phyloP scores from a whole-genome alignment of 78 protist genomes.

The Dictyostelium purpureum region DNA sequence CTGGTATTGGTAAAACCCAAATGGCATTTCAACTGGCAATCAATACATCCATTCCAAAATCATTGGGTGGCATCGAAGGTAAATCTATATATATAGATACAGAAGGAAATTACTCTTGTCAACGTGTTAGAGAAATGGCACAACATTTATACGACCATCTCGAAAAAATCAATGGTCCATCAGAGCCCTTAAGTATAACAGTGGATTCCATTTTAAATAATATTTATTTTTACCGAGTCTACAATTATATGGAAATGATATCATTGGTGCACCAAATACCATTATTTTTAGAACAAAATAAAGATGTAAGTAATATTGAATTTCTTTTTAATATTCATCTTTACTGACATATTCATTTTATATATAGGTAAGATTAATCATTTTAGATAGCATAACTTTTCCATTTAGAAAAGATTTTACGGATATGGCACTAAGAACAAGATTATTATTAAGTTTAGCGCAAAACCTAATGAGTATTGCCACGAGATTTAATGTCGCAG shows the following conservation, averaged over 20 bases:
- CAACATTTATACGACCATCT: slow-evolving; percentile 17
- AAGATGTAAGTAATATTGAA: slow-evolving; percentile 2
- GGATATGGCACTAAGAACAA: slow-evolving; percentile 56
- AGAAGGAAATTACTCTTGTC: slow-evolving; percentile 83
- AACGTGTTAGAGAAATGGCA: slow-evolving; percentile 81
- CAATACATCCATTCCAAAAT: slow-evolving; percentile 54
- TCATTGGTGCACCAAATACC: slow-evolving; percentile 72
- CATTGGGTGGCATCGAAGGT: slow-evolving; percentile 82
- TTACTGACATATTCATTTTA: too few species aligned
- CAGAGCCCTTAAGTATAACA: not conserved
- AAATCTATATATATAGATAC: slow-evolving; percentile 87
- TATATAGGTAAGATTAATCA: slow-evolving; percentile 29
- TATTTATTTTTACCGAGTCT: slow-evolving; percentile 76
- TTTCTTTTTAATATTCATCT: too few species aligned
- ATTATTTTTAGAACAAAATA: slow-evolving; percentile 3
- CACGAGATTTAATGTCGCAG: slow-evolving; percentile 54
- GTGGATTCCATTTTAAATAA: slow-evolving; percentile 20
- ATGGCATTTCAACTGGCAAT: slow-evolving; percentile 87
- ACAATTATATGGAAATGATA: slow-evolving; percentile 79
- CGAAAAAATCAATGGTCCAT: not conserved
- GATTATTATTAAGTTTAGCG: slow-evolving; percentile 53
- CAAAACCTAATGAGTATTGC: slow-evolving; percentile 44
- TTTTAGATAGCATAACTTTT: slow-evolving; percentile 85
- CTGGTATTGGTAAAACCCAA: slow-evolving; percentile 91
- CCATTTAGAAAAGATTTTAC: slow-evolving; percentile 83